Base-by-base conservation (phyloP, 164 flowering plant genomes). In the Sextonia rubra region DNA sequence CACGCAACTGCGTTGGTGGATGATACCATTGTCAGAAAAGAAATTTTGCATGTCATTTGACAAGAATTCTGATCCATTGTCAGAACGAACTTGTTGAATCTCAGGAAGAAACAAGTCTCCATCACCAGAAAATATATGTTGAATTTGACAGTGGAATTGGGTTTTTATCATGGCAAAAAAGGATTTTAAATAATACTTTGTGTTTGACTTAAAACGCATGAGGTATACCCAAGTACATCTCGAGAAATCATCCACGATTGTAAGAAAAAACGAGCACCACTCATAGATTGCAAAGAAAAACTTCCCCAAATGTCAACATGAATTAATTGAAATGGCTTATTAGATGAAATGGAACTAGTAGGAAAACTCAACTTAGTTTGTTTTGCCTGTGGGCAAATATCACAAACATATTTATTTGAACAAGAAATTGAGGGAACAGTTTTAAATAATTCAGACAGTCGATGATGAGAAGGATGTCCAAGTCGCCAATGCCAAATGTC, bases 401-500 rank as follows among this genome's bases (percentile, higher is more conserved):
- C 64, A 15, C 64, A 60, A 60, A 60, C 63, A 60, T 60, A 60
- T 17, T 60, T 60, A 60, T 60, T 60, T 18, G 23, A n/a, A 60
- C 63, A 60, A 18, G 24, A 17, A 60, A 60, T 60, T 18, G 24
- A 60, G n/a, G 63, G 63, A 60, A 60, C 17, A 60, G 1, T 11
- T 7, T n/a, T 60, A 60, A 24, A 4, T 60, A 60, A n/a, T 22
- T 18, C 24, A 17, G 20, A 17, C 24, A 60, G 7, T 17, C 23
- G 24, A 17, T n/a, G 63, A 8, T 17, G n/a, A 14, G 63, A 60
- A n/a, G 24, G 63, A 60, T 60, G 63, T 60, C 63, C 63, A 60
- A 60, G 63, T n/a, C 24, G n/a, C 63, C 63, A 60, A 22, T 60
- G 63, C 63, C 63, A 60, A 60, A 60, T 60, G 23, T 60, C 63